Conservation (phyloP, 495 filamentous ascomycete genomes). For the Aspergillus nanangensis region DNA sequence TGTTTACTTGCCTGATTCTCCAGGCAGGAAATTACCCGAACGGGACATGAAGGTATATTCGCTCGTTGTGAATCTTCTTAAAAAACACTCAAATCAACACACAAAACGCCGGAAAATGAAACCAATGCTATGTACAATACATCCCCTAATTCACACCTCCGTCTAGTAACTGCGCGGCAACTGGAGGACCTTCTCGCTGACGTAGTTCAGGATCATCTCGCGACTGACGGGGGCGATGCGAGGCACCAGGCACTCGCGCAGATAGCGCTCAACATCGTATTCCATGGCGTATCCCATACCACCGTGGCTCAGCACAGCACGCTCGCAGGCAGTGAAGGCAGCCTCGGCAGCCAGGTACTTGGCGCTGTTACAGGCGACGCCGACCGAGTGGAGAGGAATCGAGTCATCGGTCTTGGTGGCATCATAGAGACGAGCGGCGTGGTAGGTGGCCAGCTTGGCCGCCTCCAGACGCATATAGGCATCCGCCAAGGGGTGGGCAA, state of each 20-base stretch:
- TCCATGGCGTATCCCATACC: slow-evolving; percentile 78
- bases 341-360: slow-evolving; percentile 80
- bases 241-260: slow-evolving; percentile 71
- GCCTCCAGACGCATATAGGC: slow-evolving; percentile 78
- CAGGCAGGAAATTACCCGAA: too few relatives aligned
- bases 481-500: slow-evolving; percentile 69
- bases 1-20: too few relatives aligned
- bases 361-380: slow-evolving; percentile 69
- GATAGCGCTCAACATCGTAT: slow-evolving; percentile 74
- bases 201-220: slow-evolving; percentile 78
- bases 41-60: too few relatives aligned
- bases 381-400: slow-evolving; percentile 58
- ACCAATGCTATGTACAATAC: background rate
- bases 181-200: slow-evolving; percentile 66
- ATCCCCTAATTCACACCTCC: background rate
- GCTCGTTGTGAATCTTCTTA: too few relatives aligned
- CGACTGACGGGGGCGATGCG: slow-evolving; percentile 70
- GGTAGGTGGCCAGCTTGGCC: slow-evolving; percentile 73
- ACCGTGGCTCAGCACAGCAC: slow-evolving; percentile 61
- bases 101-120: background rate
- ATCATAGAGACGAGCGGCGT: slow-evolving; percentile 71
- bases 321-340: slow-evolving; percentile 69
- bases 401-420: slow-evolving; percentile 44
- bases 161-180: slow-evolving; percentile 52
- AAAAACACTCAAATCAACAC: too few relatives aligned